Evolutionary conservation across 345 rosid genomes (phyloP).

Genomic region (Gossypium mustelinum): DNA sequence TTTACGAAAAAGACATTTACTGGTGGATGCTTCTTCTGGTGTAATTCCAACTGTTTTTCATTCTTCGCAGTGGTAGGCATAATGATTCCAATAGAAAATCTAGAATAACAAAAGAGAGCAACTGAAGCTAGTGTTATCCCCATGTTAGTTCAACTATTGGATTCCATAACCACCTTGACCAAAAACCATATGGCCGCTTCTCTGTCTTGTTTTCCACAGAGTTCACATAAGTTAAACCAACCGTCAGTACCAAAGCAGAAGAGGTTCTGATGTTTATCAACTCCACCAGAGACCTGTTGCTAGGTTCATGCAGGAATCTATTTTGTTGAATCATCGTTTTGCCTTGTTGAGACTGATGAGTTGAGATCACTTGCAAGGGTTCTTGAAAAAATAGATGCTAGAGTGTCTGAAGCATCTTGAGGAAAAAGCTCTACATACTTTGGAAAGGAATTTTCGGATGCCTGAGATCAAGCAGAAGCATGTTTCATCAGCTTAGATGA

Average conservation of each 20-base stretch:
- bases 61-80: constrained; percentile 22
- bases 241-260: constrained; percentile 24
- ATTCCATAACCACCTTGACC: constrained; percentile 38
- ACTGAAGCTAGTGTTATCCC: constrained; percentile 55
- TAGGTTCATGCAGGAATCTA: constrained; percentile 52
- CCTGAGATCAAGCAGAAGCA: constrained; percentile 50
- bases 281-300: constrained; percentile 42
- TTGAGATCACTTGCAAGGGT: constrained; percentile 43
- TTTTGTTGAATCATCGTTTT: constrained; percentile 51
- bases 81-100: constrained; percentile 32
- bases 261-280: constrained; percentile 45
- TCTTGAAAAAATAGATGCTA: constrained; percentile 45
- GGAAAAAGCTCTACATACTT: constrained; percentile 51
- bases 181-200: constrained; percentile 44
- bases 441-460: constrained; percentile 55
- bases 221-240: constrained; percentile 36
- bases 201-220: constrained; percentile 46
- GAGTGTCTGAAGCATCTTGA: constrained; percentile 50
- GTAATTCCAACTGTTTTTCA: constrained; percentile 30
- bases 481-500: constrained; percentile 52
- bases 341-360: constrained; percentile 58
- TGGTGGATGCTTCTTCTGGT: constrained; percentile 26
- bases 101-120: constrained; percentile 48
- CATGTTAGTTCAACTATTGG: constrained; percentile 44
- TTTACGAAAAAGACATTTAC: background rate